These are phyloP conservation scores for Pseudohyphozyma bogoriensis DNA, from an alignment of 768 basidiomycete genomes.

Conservation along the genomic window DNA sequence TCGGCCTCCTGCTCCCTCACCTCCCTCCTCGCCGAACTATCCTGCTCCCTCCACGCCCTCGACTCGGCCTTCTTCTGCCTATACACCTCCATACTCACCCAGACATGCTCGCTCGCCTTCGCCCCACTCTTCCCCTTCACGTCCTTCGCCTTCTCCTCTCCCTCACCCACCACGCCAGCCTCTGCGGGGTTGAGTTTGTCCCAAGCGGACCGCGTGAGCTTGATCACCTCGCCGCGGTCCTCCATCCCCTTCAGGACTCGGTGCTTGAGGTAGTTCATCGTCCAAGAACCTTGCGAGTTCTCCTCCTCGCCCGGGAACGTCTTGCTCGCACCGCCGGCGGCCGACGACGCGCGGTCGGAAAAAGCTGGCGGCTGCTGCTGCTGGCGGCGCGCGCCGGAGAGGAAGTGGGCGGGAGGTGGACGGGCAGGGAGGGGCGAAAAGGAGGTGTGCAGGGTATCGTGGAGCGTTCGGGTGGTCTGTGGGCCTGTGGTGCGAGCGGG, in stretches of 20 bases:
- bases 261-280: slow-evolving; percentile 6
- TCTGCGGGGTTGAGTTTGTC: neutral
- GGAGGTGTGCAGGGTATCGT: neutral
- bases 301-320: neutral
- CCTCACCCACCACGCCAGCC: neutral
- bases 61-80: neutral
- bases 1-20: neutral
- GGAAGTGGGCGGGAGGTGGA: neutral
- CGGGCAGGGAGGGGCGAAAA: neutral
- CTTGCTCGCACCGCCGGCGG: neutral
- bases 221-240: slow-evolving; percentile 2
- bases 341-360: neutral
- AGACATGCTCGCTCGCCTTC: slow-evolving; percentile 8
- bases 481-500: neutral
- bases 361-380: neutral
- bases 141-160: neutral
- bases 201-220: neutral
- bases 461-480: neutral
- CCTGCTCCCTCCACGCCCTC: too few relatives aligned
- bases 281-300: neutral
- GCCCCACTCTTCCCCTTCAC: neutral
- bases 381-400: neutral
- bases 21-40: neutral
- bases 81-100: neutral
- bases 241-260: neutral